Evolutionary conservation across 2,329 filamentous ascomycete species (phyloP).

Genomic region (Colletotrichum sp.): DNA sequence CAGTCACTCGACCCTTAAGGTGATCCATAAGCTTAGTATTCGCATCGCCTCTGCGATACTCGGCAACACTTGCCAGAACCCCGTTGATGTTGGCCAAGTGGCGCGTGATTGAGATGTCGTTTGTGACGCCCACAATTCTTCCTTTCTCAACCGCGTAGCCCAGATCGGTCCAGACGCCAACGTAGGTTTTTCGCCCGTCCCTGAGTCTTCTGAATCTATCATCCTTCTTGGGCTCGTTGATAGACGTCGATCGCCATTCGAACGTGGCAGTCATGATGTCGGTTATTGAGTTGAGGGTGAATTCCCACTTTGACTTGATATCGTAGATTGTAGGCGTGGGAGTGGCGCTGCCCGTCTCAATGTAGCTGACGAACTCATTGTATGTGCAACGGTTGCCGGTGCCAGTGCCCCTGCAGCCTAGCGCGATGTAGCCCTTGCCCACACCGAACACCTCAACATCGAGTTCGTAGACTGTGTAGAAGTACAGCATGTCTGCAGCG

Average conservation of each 20-base stretch:
- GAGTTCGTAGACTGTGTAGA: not conserved
- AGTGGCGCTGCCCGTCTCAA: not conserved
- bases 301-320: not conserved
- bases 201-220: not conserved
- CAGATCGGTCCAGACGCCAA: not conserved
- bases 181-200: not conserved
- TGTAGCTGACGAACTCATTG: not conserved
- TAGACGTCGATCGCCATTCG: not conserved
- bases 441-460: not conserved
- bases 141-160: not conserved
- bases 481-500: not conserved
- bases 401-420: not conserved
- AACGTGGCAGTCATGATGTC: not conserved
- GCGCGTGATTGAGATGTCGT: not conserved
- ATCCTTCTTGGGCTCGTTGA: not conserved
- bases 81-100: not conserved
- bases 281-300: not conserved
- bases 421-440: not conserved
- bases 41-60: not conserved
- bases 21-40: not conserved
- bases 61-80: not conserved
- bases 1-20: not conserved
- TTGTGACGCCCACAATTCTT: not conserved
- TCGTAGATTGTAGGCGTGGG: not conserved
- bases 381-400: not conserved